Evolutionary conservation across 441 rosid species (phyloP).

Genomic region (Metrosideros polymorpha): DNA sequence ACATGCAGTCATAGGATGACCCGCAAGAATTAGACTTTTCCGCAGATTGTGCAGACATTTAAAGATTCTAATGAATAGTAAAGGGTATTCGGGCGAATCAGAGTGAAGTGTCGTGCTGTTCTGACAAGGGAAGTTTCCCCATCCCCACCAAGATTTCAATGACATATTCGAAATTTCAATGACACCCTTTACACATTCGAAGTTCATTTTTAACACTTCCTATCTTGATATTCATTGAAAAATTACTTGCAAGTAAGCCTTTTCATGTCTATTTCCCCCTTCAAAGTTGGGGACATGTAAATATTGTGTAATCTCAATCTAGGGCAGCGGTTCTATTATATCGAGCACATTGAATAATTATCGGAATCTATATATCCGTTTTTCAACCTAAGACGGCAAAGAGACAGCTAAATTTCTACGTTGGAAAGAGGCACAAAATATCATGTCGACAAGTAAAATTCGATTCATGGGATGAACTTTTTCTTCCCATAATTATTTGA

Average conservation of each 20-base stretch:
- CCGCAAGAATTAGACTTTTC: neutral
- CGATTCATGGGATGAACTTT: neutral
- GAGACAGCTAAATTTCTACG: neutral
- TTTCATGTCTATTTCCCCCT: neutral
- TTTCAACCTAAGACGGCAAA: neutral
- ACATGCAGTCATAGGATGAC: neutral
- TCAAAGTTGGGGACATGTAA: neutral
- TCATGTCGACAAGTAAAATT: neutral
- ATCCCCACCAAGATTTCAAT: neutral
- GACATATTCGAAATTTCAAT: neutral
- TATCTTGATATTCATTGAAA: no score
- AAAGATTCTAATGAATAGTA: neutral
- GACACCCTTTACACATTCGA: neutral
- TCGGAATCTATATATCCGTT: neutral
- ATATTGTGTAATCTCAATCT: neutral
- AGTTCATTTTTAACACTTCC: no score
- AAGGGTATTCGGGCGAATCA: neutral
- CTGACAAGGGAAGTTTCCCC: neutral
- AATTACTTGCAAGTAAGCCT: no score
- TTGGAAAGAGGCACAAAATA: neutral
- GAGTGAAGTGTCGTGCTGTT: neutral
- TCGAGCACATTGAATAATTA: neutral
- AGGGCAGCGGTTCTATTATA: neutral
- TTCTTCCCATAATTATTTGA: neutral
- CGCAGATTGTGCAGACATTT: neutral